These are phyloP conservation scores for Leccinum cinnamomeum DNA, from an alignment of 1,284 basidiomycete species.

Conservation along the genomic window DNA sequence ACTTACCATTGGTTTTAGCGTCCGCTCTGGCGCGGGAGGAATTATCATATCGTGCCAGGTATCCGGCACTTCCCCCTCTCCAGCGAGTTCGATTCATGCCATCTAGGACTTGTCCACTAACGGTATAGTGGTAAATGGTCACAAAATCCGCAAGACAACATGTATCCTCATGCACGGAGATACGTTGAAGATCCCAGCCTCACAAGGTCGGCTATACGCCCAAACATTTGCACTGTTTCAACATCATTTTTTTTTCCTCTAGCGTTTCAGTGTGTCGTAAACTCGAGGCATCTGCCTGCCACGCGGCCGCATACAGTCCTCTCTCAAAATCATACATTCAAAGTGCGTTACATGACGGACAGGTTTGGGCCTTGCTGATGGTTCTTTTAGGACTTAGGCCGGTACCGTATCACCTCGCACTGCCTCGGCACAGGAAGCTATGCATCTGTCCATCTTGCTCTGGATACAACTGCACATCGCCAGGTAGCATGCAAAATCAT, in stretches of 20 bases:
- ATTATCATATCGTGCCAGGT: conserved; percentile 77
- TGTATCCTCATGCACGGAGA: conserved; percentile 78
- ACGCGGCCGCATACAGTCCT: conserved; percentile 57
- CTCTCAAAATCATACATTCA: conserved; percentile 50
- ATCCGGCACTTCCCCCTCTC: conserved; percentile 2
- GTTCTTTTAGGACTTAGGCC: conserved; percentile 50
- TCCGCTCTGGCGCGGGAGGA: conserved; percentile 68
- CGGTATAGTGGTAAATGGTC: conserved; percentile 69
- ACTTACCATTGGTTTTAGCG: conserved; percentile 33
- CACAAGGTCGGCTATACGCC: conserved; percentile 45
- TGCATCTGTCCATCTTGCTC: conserved; percentile 75
- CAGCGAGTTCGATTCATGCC: conserved; percentile 3
- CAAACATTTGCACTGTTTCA: conserved; percentile 7
- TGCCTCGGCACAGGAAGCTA: conserved; percentile 80
- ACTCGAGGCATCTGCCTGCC: conserved; percentile 52
- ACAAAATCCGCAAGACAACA: conserved; percentile 60
- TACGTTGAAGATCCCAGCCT: conserved; percentile 61
- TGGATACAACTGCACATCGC: conserved; percentile 57
- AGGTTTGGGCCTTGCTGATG: conserved; percentile 6
- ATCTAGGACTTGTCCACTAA: conserved; percentile 75
- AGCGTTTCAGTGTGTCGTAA: conserved; percentile 69
- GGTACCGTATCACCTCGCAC: conserved; percentile 69
- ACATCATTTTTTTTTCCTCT: not conserved
- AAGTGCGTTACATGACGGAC: conserved; percentile 39
- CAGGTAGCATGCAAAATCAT: conserved; percentile 87